Evolutionary conservation across 495 filamentous ascomycete genomes (phyloP).

Genomic region (Annulohypoxylon stygium): DNA sequence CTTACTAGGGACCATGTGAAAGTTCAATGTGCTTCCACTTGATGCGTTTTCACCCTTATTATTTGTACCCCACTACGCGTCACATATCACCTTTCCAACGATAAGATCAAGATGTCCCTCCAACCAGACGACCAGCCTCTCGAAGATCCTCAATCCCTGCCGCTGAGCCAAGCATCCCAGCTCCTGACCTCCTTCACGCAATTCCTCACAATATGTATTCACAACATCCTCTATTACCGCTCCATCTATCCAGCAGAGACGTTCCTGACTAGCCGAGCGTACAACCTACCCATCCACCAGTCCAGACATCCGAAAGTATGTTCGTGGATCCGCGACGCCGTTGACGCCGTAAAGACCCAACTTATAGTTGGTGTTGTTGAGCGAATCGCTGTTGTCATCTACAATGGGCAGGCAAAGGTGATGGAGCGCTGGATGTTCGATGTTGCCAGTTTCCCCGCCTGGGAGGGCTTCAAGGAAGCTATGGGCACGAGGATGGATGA

Average conservation of each 20-base stretch:
- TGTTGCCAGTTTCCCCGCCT: constrained; percentile 77
- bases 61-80: constrained; percentile 40
- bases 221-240: constrained; percentile 93
- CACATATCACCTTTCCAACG: neutral
- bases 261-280: constrained; percentile 85
- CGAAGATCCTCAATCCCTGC: constrained; percentile 43
- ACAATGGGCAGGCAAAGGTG: constrained; percentile 59
- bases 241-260: constrained; percentile 82
- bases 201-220: constrained; percentile 90
- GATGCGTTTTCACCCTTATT: constrained; percentile 20
- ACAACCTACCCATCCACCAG: constrained; percentile 91
- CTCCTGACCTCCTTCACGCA: constrained; percentile 72
- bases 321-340: constrained; percentile 88
- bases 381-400: constrained; percentile 81
- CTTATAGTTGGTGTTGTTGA: constrained; percentile 75
- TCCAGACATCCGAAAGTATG: constrained; percentile 91
- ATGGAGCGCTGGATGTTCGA: constrained; percentile 92
- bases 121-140: constrained; percentile 26
- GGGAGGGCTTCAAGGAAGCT: constrained; percentile 57
- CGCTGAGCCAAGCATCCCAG: constrained; percentile 52
- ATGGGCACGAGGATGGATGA: constrained; percentile 24
- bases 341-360: constrained; percentile 79
- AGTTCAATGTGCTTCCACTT: constrained; percentile 20
- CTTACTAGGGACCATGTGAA: neutral
- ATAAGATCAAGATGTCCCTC: neutral